phyloP scores from a whole-genome alignment of 805 yeast species.

The Debaryomyces castellii region DNA sequence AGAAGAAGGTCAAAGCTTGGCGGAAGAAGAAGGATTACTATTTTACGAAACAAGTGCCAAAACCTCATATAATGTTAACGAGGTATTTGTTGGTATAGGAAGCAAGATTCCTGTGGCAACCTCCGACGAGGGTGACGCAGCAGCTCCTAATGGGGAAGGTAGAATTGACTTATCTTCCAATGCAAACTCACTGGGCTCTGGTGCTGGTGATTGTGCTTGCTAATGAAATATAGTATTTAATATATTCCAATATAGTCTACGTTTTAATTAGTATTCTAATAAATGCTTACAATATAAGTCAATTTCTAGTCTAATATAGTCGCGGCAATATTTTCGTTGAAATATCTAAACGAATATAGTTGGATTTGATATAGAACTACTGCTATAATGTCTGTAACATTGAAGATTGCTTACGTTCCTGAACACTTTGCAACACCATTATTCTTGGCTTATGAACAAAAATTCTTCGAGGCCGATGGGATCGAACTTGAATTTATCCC shows the following conservation, averaged over 20 bases:
- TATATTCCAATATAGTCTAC: not conserved
- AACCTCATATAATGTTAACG: conserved; percentile 83
- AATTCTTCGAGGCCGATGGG: conserved; percentile 49
- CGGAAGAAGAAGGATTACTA: conserved; percentile 85
- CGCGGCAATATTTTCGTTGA: not conserved
- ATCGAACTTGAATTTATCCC: conserved; percentile 63
- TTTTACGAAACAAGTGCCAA: conserved; percentile 96
- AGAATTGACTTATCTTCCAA: conserved; percentile 35
- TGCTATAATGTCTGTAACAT: conserved; percentile 7
- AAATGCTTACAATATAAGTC: not conserved
- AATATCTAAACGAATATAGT: not conserved
- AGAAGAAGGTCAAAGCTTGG: conserved; percentile 84
- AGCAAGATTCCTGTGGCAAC: conserved; percentile 64
- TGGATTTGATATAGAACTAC: not conserved
- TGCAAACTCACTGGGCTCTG: conserved; percentile 5
- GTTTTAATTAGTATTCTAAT: not conserved
- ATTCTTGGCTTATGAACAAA: conserved; percentile 63
- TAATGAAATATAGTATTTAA: conserved; percentile 4
- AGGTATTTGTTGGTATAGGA: conserved; percentile 88
- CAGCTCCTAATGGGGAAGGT: conserved; percentile 18
- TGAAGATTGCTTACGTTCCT: conserved; percentile 80
- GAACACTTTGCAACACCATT: conserved; percentile 92
- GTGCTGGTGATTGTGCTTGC: conserved; percentile 21
- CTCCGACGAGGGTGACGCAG: conserved; percentile 10
- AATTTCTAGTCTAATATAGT: not conserved